Evolutionary conservation across 495 filamentous ascomycete species (phyloP).

Genomic region (Daldinia vernicosa): DNA sequence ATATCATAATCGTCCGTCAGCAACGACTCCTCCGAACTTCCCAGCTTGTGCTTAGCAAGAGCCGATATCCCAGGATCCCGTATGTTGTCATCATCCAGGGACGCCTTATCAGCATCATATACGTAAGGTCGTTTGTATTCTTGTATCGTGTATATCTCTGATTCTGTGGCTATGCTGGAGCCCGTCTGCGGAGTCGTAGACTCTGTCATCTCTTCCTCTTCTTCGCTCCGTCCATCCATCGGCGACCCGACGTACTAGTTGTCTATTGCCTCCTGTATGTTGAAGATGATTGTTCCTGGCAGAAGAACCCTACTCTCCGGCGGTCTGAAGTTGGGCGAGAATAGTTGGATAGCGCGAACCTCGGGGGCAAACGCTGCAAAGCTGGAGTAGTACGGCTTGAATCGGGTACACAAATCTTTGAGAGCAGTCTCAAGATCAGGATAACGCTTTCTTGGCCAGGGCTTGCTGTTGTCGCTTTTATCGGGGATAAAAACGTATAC

Average conservation of each 20-base stretch:
- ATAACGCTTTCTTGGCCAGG: constrained; percentile 38
- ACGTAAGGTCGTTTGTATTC: not conserved
- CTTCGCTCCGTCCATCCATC: not conserved
- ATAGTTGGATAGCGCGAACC: constrained; percentile 35
- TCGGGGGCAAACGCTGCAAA: constrained; percentile 35
- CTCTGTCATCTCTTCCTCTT: not conserved
- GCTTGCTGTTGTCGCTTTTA: constrained; percentile 8
- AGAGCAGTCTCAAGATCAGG: constrained; percentile 39
- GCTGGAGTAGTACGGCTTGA: constrained; percentile 37
- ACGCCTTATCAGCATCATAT: not conserved
- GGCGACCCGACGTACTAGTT: constrained; percentile 8
- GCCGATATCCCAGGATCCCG: not conserved
- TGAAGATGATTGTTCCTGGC: constrained; percentile 17
- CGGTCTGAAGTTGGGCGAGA: constrained; percentile 16
- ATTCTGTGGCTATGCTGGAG: not conserved
- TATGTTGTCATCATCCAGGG: not conserved
- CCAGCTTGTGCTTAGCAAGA: not conserved
- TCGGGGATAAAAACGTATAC: constrained; percentile 29
- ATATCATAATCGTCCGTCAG: constrained; percentile 24
- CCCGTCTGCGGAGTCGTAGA: not conserved
- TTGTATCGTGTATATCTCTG: not conserved
- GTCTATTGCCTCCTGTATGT: constrained; percentile 24
- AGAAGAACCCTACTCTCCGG: not conserved
- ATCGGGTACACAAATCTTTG: constrained; percentile 30
- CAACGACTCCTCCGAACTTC: constrained; percentile 3